phyloP scores from a whole-genome alignment of 2,329 filamentous ascomycete species.

The Colletotrichum coccodes region DNA sequence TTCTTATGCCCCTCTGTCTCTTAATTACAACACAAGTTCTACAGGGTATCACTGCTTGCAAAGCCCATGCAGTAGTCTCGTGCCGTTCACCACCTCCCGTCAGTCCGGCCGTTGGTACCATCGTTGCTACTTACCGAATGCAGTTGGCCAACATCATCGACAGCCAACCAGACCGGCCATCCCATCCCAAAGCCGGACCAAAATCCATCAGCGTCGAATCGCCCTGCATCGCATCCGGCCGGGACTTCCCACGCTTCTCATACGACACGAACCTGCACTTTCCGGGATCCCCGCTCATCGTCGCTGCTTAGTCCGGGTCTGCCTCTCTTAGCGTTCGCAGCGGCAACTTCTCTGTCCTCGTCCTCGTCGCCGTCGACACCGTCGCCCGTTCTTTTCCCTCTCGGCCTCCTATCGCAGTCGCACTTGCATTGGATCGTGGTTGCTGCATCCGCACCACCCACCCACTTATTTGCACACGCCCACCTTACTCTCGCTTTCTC shows the following conservation, averaged over 20 bases:
- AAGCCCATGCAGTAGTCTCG: not conserved
- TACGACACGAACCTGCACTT: conserved; percentile 25
- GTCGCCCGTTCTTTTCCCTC: not conserved
- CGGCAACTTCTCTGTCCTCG: not conserved
- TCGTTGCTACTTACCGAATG: not conserved
- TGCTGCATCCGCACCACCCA: conserved; percentile 23
- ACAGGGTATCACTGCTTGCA: not conserved
- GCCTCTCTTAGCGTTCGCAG: conserved; percentile 4
- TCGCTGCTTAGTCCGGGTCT: conserved; percentile 1
- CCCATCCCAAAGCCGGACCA: conserved; percentile 7
- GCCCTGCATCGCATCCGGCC: conserved; percentile 24
- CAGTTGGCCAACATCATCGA: not conserved
- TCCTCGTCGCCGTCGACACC: conserved; percentile 1
- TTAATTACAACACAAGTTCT: not conserved
- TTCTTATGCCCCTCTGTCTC: not conserved
- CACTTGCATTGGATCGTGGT: not conserved
- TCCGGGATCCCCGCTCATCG: conserved; percentile 21
- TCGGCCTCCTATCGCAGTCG: conserved; percentile 6
- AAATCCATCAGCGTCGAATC: conserved; percentile 18
- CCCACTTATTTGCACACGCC: conserved; percentile 27
- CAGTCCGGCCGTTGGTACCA: conserved; percentile 19
- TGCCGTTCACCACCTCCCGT: conserved; percentile 1
- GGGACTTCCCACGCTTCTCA: conserved; percentile 23
- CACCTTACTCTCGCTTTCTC: conserved; percentile 10
- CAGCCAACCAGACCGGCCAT: not conserved